Evolutionary conservation across 2,329 filamentous ascomycete genomes (phyloP), one percentile per base, ranked within the genome.

Genomic region (Didymosphaeria variabile): DNA sequence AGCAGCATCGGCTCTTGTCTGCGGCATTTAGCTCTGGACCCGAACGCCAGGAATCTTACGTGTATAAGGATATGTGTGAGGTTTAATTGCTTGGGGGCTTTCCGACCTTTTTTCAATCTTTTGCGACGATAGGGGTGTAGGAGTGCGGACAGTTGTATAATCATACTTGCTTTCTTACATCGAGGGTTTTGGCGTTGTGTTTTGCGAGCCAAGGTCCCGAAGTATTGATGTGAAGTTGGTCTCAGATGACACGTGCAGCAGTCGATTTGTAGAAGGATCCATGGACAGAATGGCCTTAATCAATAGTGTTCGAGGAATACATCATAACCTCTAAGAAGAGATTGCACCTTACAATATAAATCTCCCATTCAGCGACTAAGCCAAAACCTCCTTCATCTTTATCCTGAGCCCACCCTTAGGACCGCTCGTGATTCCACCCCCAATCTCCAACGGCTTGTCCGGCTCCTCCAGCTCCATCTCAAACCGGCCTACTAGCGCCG

Each of bases 401-500:
- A 94, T 86, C 70, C 86, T 84, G 73, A 97, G 79, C 0, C 93
- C 93, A 59, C 89, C 88, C 59, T 85, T 86, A 0, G 93, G 93
- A 73, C 87, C 87, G 7, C 88, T 84, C 21, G 93, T 96, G 51
- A 95, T 84, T 2, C 87, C 88, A 0, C 87, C 85, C 76, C 88
- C 88, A 63, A 96, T 87, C 50, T 86, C 78, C 50, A 94, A 74
- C 67, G 60, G 57, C 38, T 60, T 82, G 79, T 92, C 87, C 70
- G 91, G 89, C 73, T 92, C 87, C 70, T 91, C 89, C 73, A 88
- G 79, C 74, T 89, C 85, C 62, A 88, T 85, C 72, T 88, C 85
- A 77, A 96, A 97, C 40, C 87, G 84, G 0, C 93, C 93, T 4
- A 94, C 85, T 84, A 91, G 88, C 9, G 87, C 85, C 23, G 93